These are phyloP conservation scores for Parmales sp. DNA, from an alignment of 108 stramenopile genomes.

Conservation along the genomic window DNA sequence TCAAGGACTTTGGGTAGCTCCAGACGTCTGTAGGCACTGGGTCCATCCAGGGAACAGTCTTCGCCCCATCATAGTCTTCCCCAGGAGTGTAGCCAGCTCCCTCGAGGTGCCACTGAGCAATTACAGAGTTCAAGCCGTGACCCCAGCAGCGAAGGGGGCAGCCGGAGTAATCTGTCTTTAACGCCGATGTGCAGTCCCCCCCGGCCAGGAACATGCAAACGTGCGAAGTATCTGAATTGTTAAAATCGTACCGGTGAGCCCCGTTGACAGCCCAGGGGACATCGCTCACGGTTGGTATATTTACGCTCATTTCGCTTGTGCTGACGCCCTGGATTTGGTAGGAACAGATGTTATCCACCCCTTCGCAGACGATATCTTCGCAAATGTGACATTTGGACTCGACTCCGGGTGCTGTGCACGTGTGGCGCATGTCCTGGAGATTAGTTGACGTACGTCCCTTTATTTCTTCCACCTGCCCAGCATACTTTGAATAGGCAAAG, in stretches of 20 bases:
- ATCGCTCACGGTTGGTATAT: conserved; percentile 58
- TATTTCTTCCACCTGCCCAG: conserved; percentile 44
- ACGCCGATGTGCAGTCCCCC: conserved; percentile 26
- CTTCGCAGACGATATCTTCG: conserved; percentile 57
- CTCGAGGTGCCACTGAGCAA: background rate
- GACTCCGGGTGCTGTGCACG: conserved; percentile 48
- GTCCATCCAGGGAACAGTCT: conserved; percentile 30
- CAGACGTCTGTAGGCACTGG: conserved; percentile 31
- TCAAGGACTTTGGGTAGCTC: conserved; percentile 40
- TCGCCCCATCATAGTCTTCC: conserved; percentile 18
- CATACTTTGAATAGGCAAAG: conserved; percentile 64
- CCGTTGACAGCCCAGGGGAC: conserved; percentile 73
- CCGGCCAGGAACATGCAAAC: conserved; percentile 59
- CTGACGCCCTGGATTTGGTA: conserved; percentile 66
- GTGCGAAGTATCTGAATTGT: conserved; percentile 37
- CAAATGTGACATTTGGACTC: conserved; percentile 66
- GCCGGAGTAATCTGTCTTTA: conserved; percentile 38
- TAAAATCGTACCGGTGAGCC: conserved; percentile 64
- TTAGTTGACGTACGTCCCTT: conserved; percentile 60
- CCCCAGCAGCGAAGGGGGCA: conserved; percentile 68
- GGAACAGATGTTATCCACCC: conserved; percentile 26
- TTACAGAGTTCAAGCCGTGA: conserved; percentile 16
- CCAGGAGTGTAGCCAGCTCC: background rate
- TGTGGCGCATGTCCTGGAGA: conserved; percentile 58
- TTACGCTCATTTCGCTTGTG: conserved; percentile 33